Evolutionary conservation across 2,329 filamentous ascomycete species (phyloP).

Genomic region (Rhinocladiella similis): DNA sequence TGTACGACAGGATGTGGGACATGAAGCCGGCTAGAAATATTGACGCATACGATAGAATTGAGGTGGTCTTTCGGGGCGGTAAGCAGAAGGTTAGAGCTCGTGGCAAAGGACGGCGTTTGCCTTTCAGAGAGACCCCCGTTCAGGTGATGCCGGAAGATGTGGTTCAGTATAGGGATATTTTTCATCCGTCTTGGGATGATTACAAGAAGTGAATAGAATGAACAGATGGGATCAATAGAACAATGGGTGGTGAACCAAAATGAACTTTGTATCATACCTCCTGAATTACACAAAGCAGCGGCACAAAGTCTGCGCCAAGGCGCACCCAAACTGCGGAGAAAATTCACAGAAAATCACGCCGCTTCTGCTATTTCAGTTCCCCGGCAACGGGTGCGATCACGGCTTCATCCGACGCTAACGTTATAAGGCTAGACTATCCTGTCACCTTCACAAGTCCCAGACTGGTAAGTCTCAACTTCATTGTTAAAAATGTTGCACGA

Average conservation of each 20-base stretch:
- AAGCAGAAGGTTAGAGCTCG: background rate
- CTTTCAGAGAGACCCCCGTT: background rate
- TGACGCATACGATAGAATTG: constrained; percentile 7
- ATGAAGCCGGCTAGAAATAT: constrained; percentile 14
- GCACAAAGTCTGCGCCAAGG: background rate
- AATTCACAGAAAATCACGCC: background rate
- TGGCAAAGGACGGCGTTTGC: background rate
- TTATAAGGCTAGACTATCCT: constrained; percentile 6
- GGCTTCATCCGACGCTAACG: constrained; percentile 18
- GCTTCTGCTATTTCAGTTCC: background rate
- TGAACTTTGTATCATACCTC: constrained; percentile 2
- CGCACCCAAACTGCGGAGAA: no score
- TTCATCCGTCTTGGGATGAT: constrained; percentile 23
- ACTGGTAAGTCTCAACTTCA: constrained; percentile 3
- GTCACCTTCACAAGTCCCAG: constrained; percentile 4
- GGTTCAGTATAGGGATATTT: constrained; percentile 20
- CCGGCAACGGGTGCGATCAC: constrained; percentile 4
- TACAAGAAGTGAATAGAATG: constrained; percentile 14
- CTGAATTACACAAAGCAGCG: constrained; percentile 5
- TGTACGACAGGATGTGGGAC: constrained; percentile 24
- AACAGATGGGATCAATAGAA: background rate
- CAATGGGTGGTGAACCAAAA: background rate
- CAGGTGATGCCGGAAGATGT: constrained; percentile 5
- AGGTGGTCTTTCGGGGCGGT: constrained; percentile 2
- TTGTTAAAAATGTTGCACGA: constrained; percentile 1